A percentile compares a stretch with the other conserved stretches of the same genome.
Conservation (phyloP, 1,284 basidiomycete species). For the Rhodotorula sp. region DNA sequence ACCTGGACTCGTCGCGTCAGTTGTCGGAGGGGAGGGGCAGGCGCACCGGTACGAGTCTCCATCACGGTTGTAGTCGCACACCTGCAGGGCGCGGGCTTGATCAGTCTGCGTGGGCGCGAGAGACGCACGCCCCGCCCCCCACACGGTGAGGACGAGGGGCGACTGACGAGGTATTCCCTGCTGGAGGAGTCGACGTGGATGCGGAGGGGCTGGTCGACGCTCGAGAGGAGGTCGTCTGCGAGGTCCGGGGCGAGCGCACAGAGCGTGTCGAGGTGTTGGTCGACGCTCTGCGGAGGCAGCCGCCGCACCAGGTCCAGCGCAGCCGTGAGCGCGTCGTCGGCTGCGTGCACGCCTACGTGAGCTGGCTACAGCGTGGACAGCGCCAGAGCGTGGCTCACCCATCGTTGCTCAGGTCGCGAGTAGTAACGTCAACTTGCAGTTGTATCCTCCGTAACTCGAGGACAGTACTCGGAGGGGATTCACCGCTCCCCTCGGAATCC, state of each 20-base stretch:
- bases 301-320: constrained; percentile 96
- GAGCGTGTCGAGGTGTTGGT: constrained; percentile 82
- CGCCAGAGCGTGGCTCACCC: background rate
- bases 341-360: background rate
- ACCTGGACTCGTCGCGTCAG: no score
- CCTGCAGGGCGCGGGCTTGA: constrained; percentile 3
- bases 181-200: constrained; percentile 77
- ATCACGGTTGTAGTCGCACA: constrained; percentile 87
- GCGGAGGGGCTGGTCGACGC: constrained; percentile 91
- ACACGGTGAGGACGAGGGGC: background rate
- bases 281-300: constrained; percentile 86
- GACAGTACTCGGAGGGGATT: no score
- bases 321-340: constrained; percentile 52
- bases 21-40: no score
- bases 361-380: background rate
- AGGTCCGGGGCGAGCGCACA: constrained; percentile 66
- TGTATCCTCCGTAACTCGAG: no score
- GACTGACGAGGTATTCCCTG: constrained; percentile 87
- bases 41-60: constrained; percentile 85
- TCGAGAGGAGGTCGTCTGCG: constrained; percentile 90
- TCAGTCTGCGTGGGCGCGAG: background rate
- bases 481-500: no score
- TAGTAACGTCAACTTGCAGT: no score
- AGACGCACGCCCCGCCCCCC: no score
- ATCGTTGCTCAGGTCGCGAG: background rate